phyloP scores from a whole-genome alignment of 768 basidiomycete genomes.

The Trametes cingulata region DNA sequence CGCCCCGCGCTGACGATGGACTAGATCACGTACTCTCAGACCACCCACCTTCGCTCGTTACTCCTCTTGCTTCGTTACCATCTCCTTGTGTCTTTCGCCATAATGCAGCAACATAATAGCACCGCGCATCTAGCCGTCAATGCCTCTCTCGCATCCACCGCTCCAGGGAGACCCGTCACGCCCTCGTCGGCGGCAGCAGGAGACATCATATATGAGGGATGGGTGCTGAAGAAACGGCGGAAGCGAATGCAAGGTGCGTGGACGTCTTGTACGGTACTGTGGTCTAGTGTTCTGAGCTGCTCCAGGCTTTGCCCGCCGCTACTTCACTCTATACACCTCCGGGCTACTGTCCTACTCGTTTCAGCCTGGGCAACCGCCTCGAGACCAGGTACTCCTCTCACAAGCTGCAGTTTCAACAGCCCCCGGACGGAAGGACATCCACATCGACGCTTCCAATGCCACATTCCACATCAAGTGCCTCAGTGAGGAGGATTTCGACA shows the following conservation, averaged over 20 bases:
- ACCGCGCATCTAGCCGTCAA: conserved; percentile 13
- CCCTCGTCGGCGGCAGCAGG: background rate
- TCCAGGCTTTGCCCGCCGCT: conserved; percentile 81
- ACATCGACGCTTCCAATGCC: conserved; percentile 72
- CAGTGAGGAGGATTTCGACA: conserved; percentile 65
- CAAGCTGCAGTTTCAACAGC: conserved; percentile 79
- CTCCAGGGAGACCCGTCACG: conserved; percentile 15
- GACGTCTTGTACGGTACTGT: background rate
- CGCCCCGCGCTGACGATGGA: background rate
- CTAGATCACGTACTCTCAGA: conserved; percentile 3
- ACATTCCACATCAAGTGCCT: conserved; percentile 85
- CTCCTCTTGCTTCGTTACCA: background rate
- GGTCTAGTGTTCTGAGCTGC: background rate
- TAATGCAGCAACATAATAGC: conserved; percentile 2
- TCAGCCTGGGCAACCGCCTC: conserved; percentile 66
- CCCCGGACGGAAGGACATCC: conserved; percentile 74
- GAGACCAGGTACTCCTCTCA: conserved; percentile 64
- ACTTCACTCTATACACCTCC: conserved; percentile 68
- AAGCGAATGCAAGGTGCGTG: conserved; percentile 83
- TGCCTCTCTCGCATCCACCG: conserved; percentile 16
- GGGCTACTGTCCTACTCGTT: conserved; percentile 77
- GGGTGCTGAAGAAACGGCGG: conserved; percentile 83
- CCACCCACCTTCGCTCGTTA: conserved; percentile 5
- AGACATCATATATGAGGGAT: conserved; percentile 61
- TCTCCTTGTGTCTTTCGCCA: background rate